phyloP scores from a whole-genome alignment of 495 filamentous ascomycete species.

The Talaromyces proteolyticus region DNA sequence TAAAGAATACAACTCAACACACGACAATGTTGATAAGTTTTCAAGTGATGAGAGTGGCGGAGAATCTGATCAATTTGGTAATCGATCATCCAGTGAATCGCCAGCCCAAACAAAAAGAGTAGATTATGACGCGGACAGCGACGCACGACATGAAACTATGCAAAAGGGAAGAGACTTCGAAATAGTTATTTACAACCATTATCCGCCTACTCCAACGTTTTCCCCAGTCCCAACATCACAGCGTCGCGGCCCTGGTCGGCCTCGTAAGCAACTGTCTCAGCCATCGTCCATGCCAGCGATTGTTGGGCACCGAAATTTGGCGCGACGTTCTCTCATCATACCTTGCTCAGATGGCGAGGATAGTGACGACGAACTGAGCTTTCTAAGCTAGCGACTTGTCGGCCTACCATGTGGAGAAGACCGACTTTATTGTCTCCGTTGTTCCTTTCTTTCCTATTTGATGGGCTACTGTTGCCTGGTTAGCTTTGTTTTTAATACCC shows the following conservation, averaged over 20 bases:
- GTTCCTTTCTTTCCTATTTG: neutral
- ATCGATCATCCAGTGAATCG: neutral
- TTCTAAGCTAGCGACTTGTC: conserved; percentile 16
- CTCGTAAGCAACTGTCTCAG: neutral
- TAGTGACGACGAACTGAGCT: conserved; percentile 41
- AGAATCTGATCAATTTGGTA: neutral
- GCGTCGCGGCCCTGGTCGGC: conserved; percentile 14
- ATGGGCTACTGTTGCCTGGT: neutral
- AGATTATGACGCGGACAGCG: too few relatives aligned
- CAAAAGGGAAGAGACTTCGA: neutral
- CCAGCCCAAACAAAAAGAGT: too few relatives aligned
- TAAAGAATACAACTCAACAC: neutral
- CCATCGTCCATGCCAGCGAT: neutral
- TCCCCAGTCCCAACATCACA: conserved; percentile 5
- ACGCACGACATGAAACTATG: too few relatives aligned
- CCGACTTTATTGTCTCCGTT: too few relatives aligned
- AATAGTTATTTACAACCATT: neutral
- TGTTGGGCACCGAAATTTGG: neutral
- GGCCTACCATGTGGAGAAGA: too few relatives aligned
- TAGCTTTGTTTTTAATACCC: too few relatives aligned
- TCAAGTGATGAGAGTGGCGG: neutral
- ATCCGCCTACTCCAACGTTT: neutral
- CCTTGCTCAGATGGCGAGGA: conserved; percentile 27
- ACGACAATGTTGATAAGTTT: neutral
- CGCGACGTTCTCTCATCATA: conserved; percentile 13